These are phyloP conservation scores for Forsythia suspensa DNA, from an alignment of 257 asterid genomes.

Conservation along the genomic window DNA sequence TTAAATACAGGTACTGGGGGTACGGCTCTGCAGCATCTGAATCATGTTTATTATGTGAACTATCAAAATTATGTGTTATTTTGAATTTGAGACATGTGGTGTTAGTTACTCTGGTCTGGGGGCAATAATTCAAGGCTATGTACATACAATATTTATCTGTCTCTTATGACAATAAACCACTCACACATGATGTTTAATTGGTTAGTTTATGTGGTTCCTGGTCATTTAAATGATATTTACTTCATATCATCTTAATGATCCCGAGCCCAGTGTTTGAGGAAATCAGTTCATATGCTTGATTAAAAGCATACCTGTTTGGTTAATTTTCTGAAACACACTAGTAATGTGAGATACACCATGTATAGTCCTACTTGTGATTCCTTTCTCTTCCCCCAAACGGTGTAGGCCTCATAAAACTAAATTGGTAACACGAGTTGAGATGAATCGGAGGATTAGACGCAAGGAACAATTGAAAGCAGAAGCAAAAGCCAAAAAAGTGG, in stretches of 20 bases:
- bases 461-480: constrained; percentile 67
- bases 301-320: neutral
- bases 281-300: neutral
- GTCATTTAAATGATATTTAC: no score
- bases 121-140: no score
- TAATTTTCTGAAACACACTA: neutral
- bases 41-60: neutral
- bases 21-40: neutral
- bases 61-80: neutral
- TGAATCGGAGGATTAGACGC: constrained; percentile 72
- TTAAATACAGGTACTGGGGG: neutral
- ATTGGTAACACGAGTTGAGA: constrained; percentile 69
- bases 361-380: neutral
- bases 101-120: neutral
- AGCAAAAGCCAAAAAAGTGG: constrained; percentile 53
- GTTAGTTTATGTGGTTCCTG: no score
- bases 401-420: constrained; percentile 56
- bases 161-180: no score
- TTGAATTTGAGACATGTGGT: neutral
- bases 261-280: no score
- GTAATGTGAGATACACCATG: neutral
- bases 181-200: no score
- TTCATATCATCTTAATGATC: no score
- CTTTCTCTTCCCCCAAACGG: neutral
- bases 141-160: no score